Conservation (phyloP, 441 rosid species). For the Corymbia citriodora region DNA sequence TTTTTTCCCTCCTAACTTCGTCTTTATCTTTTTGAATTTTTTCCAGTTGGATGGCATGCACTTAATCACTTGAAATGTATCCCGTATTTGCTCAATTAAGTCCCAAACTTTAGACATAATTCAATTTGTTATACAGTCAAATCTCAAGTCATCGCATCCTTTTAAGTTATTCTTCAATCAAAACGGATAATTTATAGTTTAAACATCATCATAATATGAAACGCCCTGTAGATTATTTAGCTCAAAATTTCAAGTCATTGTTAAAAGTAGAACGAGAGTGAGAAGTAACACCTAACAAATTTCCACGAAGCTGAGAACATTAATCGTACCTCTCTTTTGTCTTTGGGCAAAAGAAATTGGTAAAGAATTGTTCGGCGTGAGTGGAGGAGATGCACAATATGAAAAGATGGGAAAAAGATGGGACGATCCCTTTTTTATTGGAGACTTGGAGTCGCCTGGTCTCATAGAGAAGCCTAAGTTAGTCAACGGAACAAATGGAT, state of each 20-base stretch:
- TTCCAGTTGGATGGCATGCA: too few species aligned
- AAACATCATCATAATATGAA: background rate
- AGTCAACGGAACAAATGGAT: too few species aligned
- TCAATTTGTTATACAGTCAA: too few species aligned
- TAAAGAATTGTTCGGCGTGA: background rate
- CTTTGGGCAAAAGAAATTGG: background rate
- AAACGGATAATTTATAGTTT: background rate
- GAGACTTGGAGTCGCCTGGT: background rate
- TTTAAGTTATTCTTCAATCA: fast-evolving
- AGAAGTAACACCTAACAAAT: background rate
- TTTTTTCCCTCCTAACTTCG: too few species aligned
- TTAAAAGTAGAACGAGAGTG: background rate
- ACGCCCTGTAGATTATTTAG: fast-evolving
- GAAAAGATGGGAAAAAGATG: too few species aligned
- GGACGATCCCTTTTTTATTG: background rate
- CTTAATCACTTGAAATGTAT: too few species aligned
- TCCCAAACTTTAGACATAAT: too few species aligned
- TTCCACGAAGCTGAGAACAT: background rate
- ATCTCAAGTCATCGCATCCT: fast-evolving
- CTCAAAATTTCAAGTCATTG: background rate
- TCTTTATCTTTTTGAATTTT: too few species aligned
- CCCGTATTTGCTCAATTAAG: too few species aligned
- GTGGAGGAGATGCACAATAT: background rate
- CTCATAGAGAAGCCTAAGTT: too few species aligned
- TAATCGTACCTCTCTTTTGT: background rate